Conservation (phyloP, 441 rosid genomes). For the Aleurites moluccanus region DNA sequence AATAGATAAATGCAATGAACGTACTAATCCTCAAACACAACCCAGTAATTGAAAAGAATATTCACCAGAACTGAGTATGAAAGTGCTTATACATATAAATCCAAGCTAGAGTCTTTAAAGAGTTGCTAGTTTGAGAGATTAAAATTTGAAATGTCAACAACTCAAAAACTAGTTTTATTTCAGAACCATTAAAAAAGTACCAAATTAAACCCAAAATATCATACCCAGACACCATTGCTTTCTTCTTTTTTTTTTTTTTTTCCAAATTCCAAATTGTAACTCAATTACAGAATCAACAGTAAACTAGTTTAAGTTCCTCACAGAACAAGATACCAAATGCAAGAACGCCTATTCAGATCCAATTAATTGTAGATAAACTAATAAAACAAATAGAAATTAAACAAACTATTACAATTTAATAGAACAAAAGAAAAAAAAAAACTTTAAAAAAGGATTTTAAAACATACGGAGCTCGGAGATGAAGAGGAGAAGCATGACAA, state of each 20-base stretch:
- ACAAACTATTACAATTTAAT: neutral
- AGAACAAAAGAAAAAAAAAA: neutral
- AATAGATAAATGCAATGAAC: neutral
- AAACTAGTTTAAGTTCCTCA: neutral
- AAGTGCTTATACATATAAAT: neutral
- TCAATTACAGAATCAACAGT: neutral
- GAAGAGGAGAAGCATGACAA: constrained; percentile 92
- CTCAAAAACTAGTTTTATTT: neutral
- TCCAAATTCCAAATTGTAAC: neutral
- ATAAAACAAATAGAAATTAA: neutral
- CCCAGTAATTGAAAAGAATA: neutral
- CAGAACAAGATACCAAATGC: constrained; percentile 3
- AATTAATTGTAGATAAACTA: neutral
- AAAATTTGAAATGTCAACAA: neutral
- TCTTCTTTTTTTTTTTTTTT: neutral
- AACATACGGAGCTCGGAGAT: constrained; percentile 86
- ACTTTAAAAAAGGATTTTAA: neutral
- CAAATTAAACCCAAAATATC: neutral
- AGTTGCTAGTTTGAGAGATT: neutral
- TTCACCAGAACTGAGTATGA: neutral
- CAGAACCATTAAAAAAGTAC: too few species aligned
- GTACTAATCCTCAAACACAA: neutral
- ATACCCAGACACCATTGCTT: neutral
- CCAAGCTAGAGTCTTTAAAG: neutral
- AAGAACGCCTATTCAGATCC: constrained; percentile 12